These are phyloP conservation scores for Microdochium trichocladiopsis DNA, from an alignment of 2,329 filamentous ascomycete species.

Conservation along the genomic window DNA sequence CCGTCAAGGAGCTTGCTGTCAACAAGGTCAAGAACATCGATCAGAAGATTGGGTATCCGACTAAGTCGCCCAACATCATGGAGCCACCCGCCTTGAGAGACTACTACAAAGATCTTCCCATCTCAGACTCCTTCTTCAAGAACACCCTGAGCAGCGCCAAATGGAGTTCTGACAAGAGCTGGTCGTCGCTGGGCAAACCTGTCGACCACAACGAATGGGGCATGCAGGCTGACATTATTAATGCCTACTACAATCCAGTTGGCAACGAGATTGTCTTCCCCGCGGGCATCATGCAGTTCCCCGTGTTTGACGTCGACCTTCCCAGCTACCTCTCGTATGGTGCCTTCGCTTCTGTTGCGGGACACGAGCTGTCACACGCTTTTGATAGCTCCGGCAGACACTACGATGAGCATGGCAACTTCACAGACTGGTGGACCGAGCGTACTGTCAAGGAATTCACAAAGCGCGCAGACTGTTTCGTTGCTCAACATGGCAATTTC, in stretches of 20 bases:
- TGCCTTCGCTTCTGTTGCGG: slow-evolving; percentile 54
- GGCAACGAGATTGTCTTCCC: slow-evolving; percentile 61
- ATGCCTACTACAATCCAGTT: slow-evolving; percentile 56
- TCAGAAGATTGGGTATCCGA: slow-evolving; percentile 60
- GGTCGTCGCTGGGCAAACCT: slow-evolving; percentile 51
- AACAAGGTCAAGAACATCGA: slow-evolving; percentile 57
- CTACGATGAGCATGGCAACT: slow-evolving; percentile 56
- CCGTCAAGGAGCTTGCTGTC: slow-evolving; percentile 49
- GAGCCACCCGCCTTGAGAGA: slow-evolving; percentile 42
- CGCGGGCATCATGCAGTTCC: slow-evolving; percentile 59
- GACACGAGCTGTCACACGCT: slow-evolving; percentile 60
- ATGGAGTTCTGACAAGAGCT: slow-evolving; percentile 38
- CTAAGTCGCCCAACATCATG: slow-evolving; percentile 52
- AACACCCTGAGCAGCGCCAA: slow-evolving; percentile 42
- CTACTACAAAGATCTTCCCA: slow-evolving; percentile 44
- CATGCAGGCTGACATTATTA: slow-evolving; percentile 53
- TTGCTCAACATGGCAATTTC: slow-evolving; percentile 54
- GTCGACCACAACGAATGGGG: slow-evolving; percentile 52
- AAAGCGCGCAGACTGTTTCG: slow-evolving; percentile 52
- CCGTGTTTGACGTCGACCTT: slow-evolving; percentile 49
- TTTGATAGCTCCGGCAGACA: slow-evolving; percentile 58
- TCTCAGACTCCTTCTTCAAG: slow-evolving; percentile 47
- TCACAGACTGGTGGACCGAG: slow-evolving; percentile 58
- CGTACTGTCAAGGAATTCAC: slow-evolving; percentile 49
- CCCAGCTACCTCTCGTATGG: slow-evolving; percentile 50